A percentile compares a stretch with the other conserved stretches of the same genome.
phyloP scores from a whole-genome alignment of 192 early-diverging fungal genomes.

The Paraglomus brasilianum region DNA sequence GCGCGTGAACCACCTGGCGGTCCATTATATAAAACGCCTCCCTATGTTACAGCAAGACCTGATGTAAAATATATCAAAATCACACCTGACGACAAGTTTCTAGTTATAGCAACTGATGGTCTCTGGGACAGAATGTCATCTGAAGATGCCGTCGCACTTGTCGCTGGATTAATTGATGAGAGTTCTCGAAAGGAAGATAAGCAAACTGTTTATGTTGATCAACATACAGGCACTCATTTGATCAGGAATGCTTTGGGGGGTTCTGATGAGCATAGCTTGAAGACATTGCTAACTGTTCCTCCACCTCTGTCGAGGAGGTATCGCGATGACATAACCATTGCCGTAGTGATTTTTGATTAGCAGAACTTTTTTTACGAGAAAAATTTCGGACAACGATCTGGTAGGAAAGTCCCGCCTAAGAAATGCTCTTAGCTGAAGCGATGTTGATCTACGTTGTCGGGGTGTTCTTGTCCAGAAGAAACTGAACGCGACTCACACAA shows the following conservation, averaged over 20 bases:
- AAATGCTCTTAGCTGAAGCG: no score
- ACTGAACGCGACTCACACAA: no score
- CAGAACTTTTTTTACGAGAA: no score
- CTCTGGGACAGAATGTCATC: constrained; percentile 76
- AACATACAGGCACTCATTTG: constrained; percentile 70
- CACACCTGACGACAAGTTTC: constrained; percentile 58
- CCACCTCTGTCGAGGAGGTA: constrained; percentile 62
- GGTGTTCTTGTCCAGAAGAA: no score
- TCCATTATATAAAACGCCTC: constrained; percentile 56
- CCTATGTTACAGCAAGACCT: constrained; percentile 77
- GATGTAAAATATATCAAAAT: constrained; percentile 63
- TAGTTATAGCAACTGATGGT: constrained; percentile 83
- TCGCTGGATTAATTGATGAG: constrained; percentile 44
- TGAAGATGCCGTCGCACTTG: constrained; percentile 54
- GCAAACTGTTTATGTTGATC: constrained; percentile 30
- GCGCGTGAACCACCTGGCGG: constrained; percentile 47
- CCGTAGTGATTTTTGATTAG: constrained; percentile 40
- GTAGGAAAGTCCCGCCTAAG: no score
- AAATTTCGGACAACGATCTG: no score
- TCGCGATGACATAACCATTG: constrained; percentile 84
- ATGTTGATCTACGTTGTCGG: no score
- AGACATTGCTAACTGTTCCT: constrained; percentile 62
- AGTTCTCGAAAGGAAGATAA: constrained; percentile 31
- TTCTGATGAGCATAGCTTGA: constrained; percentile 59
- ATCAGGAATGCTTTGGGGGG: constrained; percentile 67